A percentile compares a stretch with the other conserved stretches of the same genome.
Conservation (phyloP, 768 basidiomycete species). For the Mycena rosella region DNA sequence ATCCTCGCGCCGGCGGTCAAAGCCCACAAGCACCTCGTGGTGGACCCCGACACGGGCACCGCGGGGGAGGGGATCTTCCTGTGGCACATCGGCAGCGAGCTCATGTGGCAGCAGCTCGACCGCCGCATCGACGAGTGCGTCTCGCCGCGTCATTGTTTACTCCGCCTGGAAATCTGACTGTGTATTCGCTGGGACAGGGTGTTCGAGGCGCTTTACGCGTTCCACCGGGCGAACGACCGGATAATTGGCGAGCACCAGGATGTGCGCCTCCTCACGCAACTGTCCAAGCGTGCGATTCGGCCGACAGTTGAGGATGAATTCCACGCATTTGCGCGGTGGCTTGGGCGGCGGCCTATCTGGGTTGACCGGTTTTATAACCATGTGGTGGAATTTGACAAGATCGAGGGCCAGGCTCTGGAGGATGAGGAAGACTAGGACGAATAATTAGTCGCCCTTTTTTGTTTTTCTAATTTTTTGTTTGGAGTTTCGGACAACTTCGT, state of each 20-base stretch:
- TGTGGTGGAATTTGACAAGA: not conserved
- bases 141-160: not conserved
- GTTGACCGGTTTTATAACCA: constrained; percentile 8
- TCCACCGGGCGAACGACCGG: constrained; percentile 16
- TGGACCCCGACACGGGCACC: not conserved
- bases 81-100: constrained; percentile 12
- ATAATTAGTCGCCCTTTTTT: no score
- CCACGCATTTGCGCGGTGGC: constrained; percentile 22
- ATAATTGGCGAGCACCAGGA: not conserved
- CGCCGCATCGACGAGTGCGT: constrained; percentile 23
- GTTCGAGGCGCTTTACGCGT: constrained; percentile 24
- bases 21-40: not conserved
- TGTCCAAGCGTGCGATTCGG: constrained; percentile 19
- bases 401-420: not conserved
- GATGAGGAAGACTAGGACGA: not conserved
- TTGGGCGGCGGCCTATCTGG: constrained; percentile 18
- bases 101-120: constrained; percentile 24
- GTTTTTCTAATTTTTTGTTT: no score
- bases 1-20: constrained; percentile 1
- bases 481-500: no score
- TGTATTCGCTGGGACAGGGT: not conserved
- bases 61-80: not conserved
- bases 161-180: not conserved
- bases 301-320: constrained; percentile 25
- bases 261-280: constrained; percentile 13